phyloP scores from a whole-genome alignment of 345 rosid species.

The Bruguiera parviflora region DNA sequence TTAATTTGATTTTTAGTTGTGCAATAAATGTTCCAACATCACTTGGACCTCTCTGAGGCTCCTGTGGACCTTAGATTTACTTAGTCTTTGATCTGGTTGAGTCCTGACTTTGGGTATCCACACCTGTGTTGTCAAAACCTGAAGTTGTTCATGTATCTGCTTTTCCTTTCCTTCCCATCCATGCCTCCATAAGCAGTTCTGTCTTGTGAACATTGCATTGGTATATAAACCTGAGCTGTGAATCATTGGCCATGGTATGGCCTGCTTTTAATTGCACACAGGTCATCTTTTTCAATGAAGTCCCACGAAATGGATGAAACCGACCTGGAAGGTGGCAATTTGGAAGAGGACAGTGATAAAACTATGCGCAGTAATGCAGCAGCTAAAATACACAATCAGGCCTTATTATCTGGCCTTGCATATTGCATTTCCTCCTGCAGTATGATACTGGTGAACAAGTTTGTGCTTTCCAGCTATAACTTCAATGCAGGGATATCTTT shows the following conservation, averaged over 20 bases:
- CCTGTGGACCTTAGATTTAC: too few relatives aligned
- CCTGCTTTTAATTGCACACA: constrained; percentile 23
- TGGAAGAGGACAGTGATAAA: constrained; percentile 57
- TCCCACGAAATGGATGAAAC: constrained; percentile 49
- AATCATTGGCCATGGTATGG: background rate
- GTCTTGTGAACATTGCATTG: background rate
- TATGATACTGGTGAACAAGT: constrained; percentile 92
- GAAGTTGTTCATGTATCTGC: background rate
- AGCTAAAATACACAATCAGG: constrained; percentile 60
- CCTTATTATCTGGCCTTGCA: constrained; percentile 81
- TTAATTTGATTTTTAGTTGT: too few relatives aligned
- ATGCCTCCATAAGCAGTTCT: background rate
- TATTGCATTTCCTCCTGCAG: constrained; percentile 96
- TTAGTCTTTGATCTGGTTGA: too few relatives aligned
- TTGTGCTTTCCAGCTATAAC: constrained; percentile 88
- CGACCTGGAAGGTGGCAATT: constrained; percentile 83
- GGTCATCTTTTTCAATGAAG: constrained; percentile 57
- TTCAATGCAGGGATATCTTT: constrained; percentile 92
- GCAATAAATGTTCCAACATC: too few relatives aligned
- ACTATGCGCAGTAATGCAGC: constrained; percentile 34
- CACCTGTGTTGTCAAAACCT: background rate
- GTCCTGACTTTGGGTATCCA: too few relatives aligned
- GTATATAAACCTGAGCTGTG: background rate
- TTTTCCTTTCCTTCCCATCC: background rate
- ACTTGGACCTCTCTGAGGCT: too few relatives aligned